These are phyloP conservation scores for Pulveroboletus sp. DNA, from an alignment of 768 basidiomycete genomes.

Conservation along the genomic window DNA sequence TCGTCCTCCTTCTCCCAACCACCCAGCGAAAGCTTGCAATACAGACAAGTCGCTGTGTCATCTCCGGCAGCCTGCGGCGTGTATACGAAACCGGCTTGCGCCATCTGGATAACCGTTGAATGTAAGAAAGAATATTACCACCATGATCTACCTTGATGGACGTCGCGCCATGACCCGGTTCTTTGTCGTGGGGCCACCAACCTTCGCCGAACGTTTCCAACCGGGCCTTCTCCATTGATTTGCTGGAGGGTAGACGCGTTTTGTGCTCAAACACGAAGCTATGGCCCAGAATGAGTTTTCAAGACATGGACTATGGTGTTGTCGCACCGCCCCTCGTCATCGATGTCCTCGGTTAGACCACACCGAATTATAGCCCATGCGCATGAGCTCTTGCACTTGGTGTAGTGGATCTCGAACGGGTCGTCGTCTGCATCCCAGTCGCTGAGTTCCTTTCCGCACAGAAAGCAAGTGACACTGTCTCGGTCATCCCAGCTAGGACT, in stretches of 20 bases:
- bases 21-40: slow-evolving; percentile 73
- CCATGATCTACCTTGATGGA: slow-evolving; percentile 54
- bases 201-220: slow-evolving; percentile 59
- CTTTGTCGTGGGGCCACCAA: slow-evolving; percentile 78
- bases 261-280: slow-evolving; percentile 61
- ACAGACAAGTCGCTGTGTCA: slow-evolving; percentile 82
- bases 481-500: slow-evolving; percentile 59
- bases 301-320: neutral
- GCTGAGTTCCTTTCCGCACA: slow-evolving; percentile 75
- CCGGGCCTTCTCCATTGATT: slow-evolving; percentile 68
- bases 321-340: slow-evolving; percentile 52
- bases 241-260: slow-evolving; percentile 59
- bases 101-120: slow-evolving; percentile 47
- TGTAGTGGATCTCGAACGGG: slow-evolving; percentile 78
- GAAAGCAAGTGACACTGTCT: slow-evolving; percentile 79
- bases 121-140: neutral
- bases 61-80: slow-evolving; percentile 63
- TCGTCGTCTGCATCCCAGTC: slow-evolving; percentile 86
- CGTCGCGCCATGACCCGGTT: slow-evolving; percentile 59
- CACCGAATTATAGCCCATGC: slow-evolving; percentile 83
- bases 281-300: neutral
- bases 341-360: slow-evolving; percentile 54
- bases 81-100: slow-evolving; percentile 83
- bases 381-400: slow-evolving; percentile 62
- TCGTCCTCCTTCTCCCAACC: slow-evolving; percentile 89